phyloP scores from a whole-genome alignment of 2,329 filamentous ascomycete genomes.

The Trichoderma atroviride region DNA sequence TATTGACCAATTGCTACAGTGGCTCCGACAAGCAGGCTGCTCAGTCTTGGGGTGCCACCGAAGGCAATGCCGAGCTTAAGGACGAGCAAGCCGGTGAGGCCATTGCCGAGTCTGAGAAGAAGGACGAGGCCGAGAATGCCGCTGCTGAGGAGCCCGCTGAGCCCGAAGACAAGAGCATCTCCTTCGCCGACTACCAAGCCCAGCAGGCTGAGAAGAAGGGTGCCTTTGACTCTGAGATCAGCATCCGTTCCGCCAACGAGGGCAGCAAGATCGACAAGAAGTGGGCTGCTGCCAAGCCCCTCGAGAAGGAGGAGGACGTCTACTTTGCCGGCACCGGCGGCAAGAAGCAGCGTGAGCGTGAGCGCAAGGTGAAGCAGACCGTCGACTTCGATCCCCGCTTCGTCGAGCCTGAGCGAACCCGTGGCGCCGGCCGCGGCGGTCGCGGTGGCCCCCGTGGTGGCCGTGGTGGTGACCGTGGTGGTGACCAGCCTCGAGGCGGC shows the following conservation, averaged over 20 bases:
- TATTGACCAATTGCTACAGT: slow-evolving; percentile 47
- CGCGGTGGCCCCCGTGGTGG: slow-evolving; percentile 56
- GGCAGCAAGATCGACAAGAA: slow-evolving; percentile 86
- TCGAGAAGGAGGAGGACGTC: slow-evolving; percentile 67
- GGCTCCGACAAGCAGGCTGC: slow-evolving; percentile 85
- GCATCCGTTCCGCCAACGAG: slow-evolving; percentile 90
- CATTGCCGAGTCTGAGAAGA: slow-evolving; percentile 84
- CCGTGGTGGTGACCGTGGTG: slow-evolving; percentile 54
- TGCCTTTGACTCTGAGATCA: slow-evolving; percentile 63
- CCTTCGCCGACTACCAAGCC: slow-evolving; percentile 85
- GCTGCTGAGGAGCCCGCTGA: slow-evolving; percentile 55
- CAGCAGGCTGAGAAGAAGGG: slow-evolving; percentile 73
- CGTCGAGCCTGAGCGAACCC: slow-evolving; percentile 67
- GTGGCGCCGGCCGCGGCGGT: slow-evolving; percentile 56
- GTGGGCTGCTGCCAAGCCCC: slow-evolving; percentile 81
- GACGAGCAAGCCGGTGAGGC: slow-evolving; percentile 91
- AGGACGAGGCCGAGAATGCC: slow-evolving; percentile 58
- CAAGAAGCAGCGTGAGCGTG: slow-evolving; percentile 83
- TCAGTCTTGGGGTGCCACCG: slow-evolving; percentile 84
- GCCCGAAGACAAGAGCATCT: slow-evolving; percentile 85
- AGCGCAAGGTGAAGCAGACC: slow-evolving; percentile 88
- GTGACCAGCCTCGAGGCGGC: slow-evolving; percentile 51
- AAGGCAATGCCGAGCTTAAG: slow-evolving; percentile 81
- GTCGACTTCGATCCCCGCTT: slow-evolving; percentile 87
- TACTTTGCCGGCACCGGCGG: slow-evolving; percentile 75